phyloP scores from a whole-genome alignment of 352 stramenopile genomes.

The Globisporangium radiosum region DNA sequence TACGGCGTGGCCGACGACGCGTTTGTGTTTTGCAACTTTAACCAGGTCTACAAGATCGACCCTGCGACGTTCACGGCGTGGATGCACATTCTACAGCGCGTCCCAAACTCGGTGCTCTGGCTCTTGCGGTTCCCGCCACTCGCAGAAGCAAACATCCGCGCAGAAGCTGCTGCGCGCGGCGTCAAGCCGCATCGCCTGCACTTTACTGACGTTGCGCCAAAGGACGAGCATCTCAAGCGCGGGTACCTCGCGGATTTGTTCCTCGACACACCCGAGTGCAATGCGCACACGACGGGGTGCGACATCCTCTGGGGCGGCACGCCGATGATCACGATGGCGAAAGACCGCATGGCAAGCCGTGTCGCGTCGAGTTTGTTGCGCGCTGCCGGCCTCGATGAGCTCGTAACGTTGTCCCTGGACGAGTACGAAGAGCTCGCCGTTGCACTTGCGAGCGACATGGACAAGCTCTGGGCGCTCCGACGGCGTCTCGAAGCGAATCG shows the following conservation, averaged over 20 bases:
- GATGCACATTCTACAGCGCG: conserved; percentile 91
- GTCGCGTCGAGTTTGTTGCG: conserved; percentile 86
- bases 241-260: conserved; percentile 89
- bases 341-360: conserved; percentile 87
- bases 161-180: conserved; percentile 68
- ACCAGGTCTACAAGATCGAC: conserved; percentile 95
- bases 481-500: conserved; percentile 65
- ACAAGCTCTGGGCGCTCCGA: conserved; percentile 74
- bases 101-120: conserved; percentile 89
- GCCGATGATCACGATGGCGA: conserved; percentile 87
- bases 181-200: conserved; percentile 61
- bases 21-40: conserved; percentile 96
- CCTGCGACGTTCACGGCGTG: conserved; percentile 87
- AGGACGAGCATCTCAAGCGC: conserved; percentile 89
- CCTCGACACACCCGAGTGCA: conserved; percentile 88
- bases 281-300: conserved; percentile 89
- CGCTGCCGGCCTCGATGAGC: conserved; percentile 66
- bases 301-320: conserved; percentile 91
- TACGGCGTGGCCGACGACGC: conserved; percentile 89
- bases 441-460: conserved; percentile 79
- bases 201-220: conserved; percentile 83
- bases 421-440: conserved; percentile 92
- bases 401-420: conserved; percentile 67
- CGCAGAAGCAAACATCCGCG: conserved; percentile 80
- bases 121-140: conserved; percentile 83